phyloP scores from a whole-genome alignment of 2,329 filamentous ascomycete genomes.

The Penicillium sp. region DNA sequence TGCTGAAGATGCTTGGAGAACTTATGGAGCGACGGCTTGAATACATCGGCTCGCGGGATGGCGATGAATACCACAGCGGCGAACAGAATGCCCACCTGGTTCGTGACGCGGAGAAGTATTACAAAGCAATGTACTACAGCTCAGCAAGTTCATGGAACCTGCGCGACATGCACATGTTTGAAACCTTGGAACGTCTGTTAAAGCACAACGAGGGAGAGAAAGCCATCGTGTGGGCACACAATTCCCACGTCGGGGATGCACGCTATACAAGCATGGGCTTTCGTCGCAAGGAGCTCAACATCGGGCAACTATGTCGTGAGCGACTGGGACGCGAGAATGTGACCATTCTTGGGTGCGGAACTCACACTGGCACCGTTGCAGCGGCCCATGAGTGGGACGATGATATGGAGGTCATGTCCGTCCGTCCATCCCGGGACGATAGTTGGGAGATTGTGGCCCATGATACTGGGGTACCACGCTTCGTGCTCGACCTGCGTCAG shows the following conservation, averaged over 20 bases:
- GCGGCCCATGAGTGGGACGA: slow-evolving; percentile 54
- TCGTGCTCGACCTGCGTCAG: slow-evolving; percentile 50
- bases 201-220: slow-evolving; percentile 44
- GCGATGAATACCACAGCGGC: slow-evolving; percentile 50
- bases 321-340: slow-evolving; percentile 43
- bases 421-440: slow-evolving; percentile 47
- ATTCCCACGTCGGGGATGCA: slow-evolving; percentile 56
- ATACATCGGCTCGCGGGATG: slow-evolving; percentile 38
- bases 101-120: slow-evolving; percentile 53
- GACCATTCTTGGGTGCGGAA: slow-evolving; percentile 50
- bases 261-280: slow-evolving; percentile 52
- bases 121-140: slow-evolving; percentile 54
- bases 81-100: slow-evolving; percentile 55
- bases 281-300: slow-evolving; percentile 48
- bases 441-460: slow-evolving; percentile 55
- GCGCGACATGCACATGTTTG: slow-evolving; percentile 55
- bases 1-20: slow-evolving; percentile 49
- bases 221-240: slow-evolving; percentile 56
- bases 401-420: slow-evolving; percentile 52
- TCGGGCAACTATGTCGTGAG: slow-evolving; percentile 56
- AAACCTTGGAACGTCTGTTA: slow-evolving; percentile 48
- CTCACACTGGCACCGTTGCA: slow-evolving; percentile 54
- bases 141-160: slow-evolving; percentile 53
- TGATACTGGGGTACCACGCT: slow-evolving; percentile 46
- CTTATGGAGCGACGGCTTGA: slow-evolving; percentile 47